phyloP scores from a whole-genome alignment of 805 yeast species.

The Pichia deserticola region DNA sequence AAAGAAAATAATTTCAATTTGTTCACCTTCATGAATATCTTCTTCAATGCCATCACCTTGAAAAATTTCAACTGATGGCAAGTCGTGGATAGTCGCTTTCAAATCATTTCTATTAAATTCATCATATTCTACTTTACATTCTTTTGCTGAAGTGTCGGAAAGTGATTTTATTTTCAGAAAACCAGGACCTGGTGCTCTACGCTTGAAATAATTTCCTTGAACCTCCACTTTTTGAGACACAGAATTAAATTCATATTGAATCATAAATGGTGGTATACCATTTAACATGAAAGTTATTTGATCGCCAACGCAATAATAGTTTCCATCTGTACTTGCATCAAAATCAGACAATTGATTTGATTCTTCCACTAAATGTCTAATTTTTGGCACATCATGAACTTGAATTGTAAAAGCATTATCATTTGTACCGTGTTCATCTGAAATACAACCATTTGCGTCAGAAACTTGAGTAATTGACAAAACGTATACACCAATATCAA shows the following conservation, averaged over 20 bases:
- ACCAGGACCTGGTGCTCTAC: constrained; percentile 85
- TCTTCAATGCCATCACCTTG: constrained; percentile 71
- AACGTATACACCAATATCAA: constrained; percentile 65
- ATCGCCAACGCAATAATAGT: constrained; percentile 87
- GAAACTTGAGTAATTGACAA: constrained; percentile 49
- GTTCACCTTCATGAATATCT: constrained; percentile 92
- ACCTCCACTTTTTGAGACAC: constrained; percentile 43
- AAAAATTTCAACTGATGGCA: constrained; percentile 73
- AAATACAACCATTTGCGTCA: constrained; percentile 67
- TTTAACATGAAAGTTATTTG: constrained; percentile 66
- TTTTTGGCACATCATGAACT: constrained; percentile 72
- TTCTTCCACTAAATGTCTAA: constrained; percentile 35
- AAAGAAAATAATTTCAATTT: constrained; percentile 75
- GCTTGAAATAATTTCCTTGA: constrained; percentile 34
- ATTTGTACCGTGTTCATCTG: constrained; percentile 31
- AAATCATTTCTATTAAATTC: constrained; percentile 22
- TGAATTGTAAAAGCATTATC: constrained; percentile 35
- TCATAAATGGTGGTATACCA: constrained; percentile 75
- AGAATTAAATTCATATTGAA: constrained; percentile 69
- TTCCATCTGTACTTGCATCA: constrained; percentile 3
- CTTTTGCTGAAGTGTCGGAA: constrained; percentile 63
- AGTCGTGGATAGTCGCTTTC: constrained; percentile 33
- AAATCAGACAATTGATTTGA: constrained; percentile 22
- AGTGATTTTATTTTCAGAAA: constrained; percentile 55
- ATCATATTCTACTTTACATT: constrained; percentile 61